Evolutionary conservation across 208 protist species (phyloP), one percentile per base, ranked within the genome.

Genomic region (Lotmaria passim): DNA sequence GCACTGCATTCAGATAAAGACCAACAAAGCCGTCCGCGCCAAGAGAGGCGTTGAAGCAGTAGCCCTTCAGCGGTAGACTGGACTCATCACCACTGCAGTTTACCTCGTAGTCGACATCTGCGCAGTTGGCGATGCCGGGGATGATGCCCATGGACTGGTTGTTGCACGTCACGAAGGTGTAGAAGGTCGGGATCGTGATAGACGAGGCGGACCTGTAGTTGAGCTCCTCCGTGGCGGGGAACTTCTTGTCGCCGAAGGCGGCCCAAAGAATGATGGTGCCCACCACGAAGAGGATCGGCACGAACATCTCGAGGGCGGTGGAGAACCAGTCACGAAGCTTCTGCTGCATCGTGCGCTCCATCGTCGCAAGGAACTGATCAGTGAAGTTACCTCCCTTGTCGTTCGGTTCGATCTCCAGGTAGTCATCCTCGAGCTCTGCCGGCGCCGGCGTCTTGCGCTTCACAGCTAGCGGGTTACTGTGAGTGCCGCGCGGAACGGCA

Each of bases 281-380:
- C 0, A 85, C 5, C 11, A 89, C 41, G 68, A 84, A 92, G 26
- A 92, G 38, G 23, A 89, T 17, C 7, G 86, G 83, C 14, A 89
- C 59, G 34, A 82, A 12, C 31, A 89, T 46, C 69, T 91, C 86
- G 44, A 80, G 21, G 47, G 78, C 30, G 3, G 69, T 75, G 10
- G 59, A 62, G 10, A 83, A 2, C 43, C 17, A 50, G 23, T 72
- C 73, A 28, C 72, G 78, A 24, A 47, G 30, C 28, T 79, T 83
- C 43, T 83, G 78, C 60, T 79, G 78, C 2, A 83, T 69, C 3
- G 57, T 84, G 52, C 81, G 84, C 61, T 78, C 60, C 26, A 90
- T 56, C 17, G 78, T 83, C 26, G 71, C 75, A 30, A 74, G 55
- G 23, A 90, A 78, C 62, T 90, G 78, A 21, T 77, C 77, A 43